phyloP scores from a whole-genome alignment of 2,329 filamentous ascomycete genomes.

The Microcyclospora pomicola region DNA sequence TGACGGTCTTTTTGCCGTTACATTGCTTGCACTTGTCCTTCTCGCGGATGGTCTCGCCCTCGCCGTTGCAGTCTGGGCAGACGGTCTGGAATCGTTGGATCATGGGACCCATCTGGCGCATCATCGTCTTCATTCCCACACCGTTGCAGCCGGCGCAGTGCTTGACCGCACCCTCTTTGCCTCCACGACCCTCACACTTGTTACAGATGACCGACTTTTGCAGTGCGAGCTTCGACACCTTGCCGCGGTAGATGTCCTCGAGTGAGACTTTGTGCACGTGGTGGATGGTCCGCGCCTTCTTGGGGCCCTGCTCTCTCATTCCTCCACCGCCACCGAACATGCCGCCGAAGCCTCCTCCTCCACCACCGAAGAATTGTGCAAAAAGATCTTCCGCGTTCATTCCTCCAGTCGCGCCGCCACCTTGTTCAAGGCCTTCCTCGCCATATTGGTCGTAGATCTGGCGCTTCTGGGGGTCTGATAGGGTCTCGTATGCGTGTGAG shows the following conservation, averaged over 20 bases:
- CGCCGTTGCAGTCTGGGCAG: constrained; percentile 94
- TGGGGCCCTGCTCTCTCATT: constrained; percentile 67
- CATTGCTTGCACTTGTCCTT: constrained; percentile 97
- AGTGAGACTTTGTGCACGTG: constrained; percentile 97
- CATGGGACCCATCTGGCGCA: constrained; percentile 99
- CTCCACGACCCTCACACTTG: constrained; percentile 84
- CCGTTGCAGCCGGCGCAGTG: constrained; percentile 84
- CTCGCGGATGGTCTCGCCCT: constrained; percentile 91
- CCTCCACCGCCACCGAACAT: constrained; percentile 54
- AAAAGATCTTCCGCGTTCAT: constrained; percentile 97
- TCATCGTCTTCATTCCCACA: constrained; percentile 98
- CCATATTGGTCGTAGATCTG: constrained; percentile 92
- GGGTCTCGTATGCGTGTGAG: constrained; percentile 86
- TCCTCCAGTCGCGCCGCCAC: constrained; percentile 56
- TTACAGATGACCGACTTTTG: constrained; percentile 96
- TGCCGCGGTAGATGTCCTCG: constrained; percentile 95
- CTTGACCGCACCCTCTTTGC: constrained; percentile 96
- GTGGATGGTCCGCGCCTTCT: constrained; percentile 89
- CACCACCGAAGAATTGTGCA: constrained; percentile 84
- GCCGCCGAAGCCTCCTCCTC: constrained; percentile 50
- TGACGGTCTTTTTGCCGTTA: constrained; percentile 91
- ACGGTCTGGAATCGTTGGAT: constrained; percentile 99
- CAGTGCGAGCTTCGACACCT: constrained; percentile 90
- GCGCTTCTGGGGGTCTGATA: constrained; percentile 86
- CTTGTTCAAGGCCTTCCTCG: constrained; percentile 81